Evolutionary conservation across 2,329 filamentous ascomycete genomes (phyloP).

Genomic region (Neophaeococcomyces mojaviensis): DNA sequence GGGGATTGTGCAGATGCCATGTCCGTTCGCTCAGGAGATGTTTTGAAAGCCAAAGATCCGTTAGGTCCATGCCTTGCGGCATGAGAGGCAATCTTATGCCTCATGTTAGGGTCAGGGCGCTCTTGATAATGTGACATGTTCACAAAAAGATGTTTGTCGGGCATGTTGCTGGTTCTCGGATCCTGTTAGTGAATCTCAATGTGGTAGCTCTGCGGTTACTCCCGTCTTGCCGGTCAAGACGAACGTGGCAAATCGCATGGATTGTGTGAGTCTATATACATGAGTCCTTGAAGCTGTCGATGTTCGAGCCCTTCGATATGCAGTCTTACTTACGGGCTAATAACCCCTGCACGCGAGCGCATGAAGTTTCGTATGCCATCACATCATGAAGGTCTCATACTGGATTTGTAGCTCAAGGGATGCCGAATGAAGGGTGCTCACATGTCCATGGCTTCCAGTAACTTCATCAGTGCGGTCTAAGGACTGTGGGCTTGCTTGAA

Average conservation of each 20-base stretch:
- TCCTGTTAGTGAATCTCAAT: no score
- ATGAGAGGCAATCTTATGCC: conserved; percentile 4
- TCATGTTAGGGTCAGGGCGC: conserved; percentile 3
- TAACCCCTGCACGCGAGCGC: no score
- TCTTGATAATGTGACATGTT: conserved; percentile 6
- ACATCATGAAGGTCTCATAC: no score
- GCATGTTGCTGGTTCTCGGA: background rate
- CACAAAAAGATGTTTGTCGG: conserved; percentile 5
- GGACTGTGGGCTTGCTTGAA: background rate
- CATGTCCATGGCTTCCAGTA: background rate
- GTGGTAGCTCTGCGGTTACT: no score
- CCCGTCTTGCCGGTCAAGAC: no score
- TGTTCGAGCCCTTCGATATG: no score
- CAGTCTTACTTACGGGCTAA: no score
- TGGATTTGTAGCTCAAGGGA: no score
- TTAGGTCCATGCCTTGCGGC: conserved; percentile 3
- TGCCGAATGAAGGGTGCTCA: background rate
- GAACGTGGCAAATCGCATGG: no score
- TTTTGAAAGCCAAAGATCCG: conserved; percentile 1
- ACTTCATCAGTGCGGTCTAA: background rate
- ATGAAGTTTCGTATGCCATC: no score
- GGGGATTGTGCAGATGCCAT: background rate
- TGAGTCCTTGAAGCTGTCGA: no score
- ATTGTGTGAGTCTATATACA: no score
- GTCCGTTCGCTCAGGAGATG: background rate